Base-by-base conservation (phyloP, 2,329 filamentous ascomycete species). In the Endoconidiophora polonica region DNA sequence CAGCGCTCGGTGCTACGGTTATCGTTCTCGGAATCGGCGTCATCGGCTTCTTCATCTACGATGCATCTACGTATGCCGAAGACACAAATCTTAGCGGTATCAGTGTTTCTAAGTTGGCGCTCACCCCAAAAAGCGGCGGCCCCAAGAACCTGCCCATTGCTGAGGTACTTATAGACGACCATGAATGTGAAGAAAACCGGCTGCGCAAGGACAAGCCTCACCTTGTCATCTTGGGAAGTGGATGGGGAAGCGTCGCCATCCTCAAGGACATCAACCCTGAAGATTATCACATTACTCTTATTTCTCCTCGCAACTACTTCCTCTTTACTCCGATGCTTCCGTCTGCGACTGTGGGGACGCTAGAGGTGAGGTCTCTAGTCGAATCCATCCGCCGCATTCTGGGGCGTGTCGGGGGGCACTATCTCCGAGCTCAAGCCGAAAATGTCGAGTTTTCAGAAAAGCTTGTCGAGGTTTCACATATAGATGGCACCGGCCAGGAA, bases 311-410 rank as follows among this genome's bases (percentile, higher is more conserved):
- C 36, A 96, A 96, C 60, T 94, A 96, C 67, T 98, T 98, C 67
- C 68, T 98, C 29, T 98, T 98, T 65, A 98, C 91, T 2, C 91
- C 91, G 0, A 96, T 98, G 88, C 72, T 98, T 41, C 91, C 91
- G 1, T 94, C 87, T 33, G 93, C 91, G 5, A 98, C 93, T 0
- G 91, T 98, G 4, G 93, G 93, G 10, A 98, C 91, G 0, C 70
- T 98, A 29, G 90, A 94, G 61, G 69, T 96, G 59, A 75, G 90
- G 56, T 94, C 87, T 46, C 70, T 98, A 52, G 86, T 95, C 39
- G 91, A 98, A 64, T 91, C 91, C 0, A 85, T 98, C 54, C 78
- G 91, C 54, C 77, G 85, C 44, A 91, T 98, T 57, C 70, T 96
- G 18, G 68, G 75, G 49, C 73, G 79, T 49, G 76, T 94, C 22